Conservation (phyloP, 441 rosid species). For the Pelargonium fulgidum region DNA sequence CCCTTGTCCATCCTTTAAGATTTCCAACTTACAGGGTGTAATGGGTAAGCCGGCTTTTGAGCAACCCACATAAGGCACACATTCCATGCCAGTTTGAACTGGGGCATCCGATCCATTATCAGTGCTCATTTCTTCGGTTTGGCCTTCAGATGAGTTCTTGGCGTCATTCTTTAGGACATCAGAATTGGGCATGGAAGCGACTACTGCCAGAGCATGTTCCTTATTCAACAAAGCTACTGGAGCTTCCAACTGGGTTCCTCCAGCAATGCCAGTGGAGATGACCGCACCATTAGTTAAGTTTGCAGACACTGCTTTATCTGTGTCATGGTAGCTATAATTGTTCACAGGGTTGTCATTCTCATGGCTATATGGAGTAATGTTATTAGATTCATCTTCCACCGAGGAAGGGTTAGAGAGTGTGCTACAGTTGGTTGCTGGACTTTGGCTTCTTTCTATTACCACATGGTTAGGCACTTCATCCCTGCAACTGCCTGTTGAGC, state of each 20-base stretch:
- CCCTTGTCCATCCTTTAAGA: slow-evolving; percentile 42
- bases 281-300: slow-evolving; percentile 27
- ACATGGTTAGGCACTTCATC: slow-evolving; percentile 36
- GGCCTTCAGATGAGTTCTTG: slow-evolving; percentile 30
- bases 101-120: slow-evolving; percentile 37
- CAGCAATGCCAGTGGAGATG: slow-evolving; percentile 24
- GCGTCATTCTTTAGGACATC: slow-evolving; percentile 30
- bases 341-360: slow-evolving; percentile 41
- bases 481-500: slow-evolving; percentile 38
- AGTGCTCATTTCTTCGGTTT: slow-evolving; percentile 36
- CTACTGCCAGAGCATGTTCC: slow-evolving; percentile 25
- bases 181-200: slow-evolving; percentile 27
- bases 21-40: slow-evolving; percentile 77
- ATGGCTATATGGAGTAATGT: slow-evolving; percentile 31
- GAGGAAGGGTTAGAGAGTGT: slow-evolving; percentile 78
- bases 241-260: slow-evolving; percentile 22
- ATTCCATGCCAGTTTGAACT: slow-evolving; percentile 33
- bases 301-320: slow-evolving; percentile 36
- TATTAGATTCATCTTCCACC: slow-evolving; percentile 78
- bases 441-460: slow-evolving; percentile 63
- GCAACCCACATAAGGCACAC: slow-evolving; percentile 36
- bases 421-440: slow-evolving; percentile 68
- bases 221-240: slow-evolving; percentile 32
- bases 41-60: slow-evolving; percentile 53
- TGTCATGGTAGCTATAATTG: slow-evolving; percentile 36